A percentile compares a stretch with the other conserved stretches of the same genome.
Evolutionary conservation across 306 rosid species (phyloP).

Genomic region (Heteromeles arbutifolia): DNA sequence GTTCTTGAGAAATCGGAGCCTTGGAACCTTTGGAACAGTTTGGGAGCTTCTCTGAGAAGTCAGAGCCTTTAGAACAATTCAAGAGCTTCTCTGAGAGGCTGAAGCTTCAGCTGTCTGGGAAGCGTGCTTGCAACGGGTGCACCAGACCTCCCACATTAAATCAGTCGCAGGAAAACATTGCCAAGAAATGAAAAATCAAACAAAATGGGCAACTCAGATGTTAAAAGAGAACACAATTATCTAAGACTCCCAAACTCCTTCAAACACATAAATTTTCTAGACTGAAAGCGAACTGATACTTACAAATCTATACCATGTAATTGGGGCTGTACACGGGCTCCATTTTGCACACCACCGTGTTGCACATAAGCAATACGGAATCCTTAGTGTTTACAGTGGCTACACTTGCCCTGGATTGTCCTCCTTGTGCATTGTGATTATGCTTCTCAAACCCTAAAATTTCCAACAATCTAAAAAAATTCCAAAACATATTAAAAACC

Average conservation of each 20-base stretch:
- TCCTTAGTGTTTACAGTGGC: no score
- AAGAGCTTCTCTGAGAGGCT: constrained; percentile 45
- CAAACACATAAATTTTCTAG: neutral
- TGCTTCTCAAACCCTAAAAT: neutral
- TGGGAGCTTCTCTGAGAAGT: no score
- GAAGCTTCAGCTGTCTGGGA: constrained; percentile 48
- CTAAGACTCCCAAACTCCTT: neutral
- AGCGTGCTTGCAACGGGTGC: constrained; percentile 36
- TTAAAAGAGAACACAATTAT: neutral
- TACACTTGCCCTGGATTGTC: no score
- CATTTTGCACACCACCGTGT: constrained; percentile 43
- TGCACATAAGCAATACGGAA: constrained; percentile 21
- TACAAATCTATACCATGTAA: constrained; percentile 43
- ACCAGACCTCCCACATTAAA: constrained; percentile 44
- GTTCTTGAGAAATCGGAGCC: constrained; percentile 53
- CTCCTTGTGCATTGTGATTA: no score
- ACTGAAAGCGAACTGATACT: neutral
- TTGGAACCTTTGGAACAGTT: constrained; percentile 58
- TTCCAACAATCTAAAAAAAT: neutral
- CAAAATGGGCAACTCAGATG: neutral
- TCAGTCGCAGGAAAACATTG: neutral
- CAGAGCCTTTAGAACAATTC: constrained; percentile 48
- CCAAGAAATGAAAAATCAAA: constrained; percentile 14
- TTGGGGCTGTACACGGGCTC: constrained; percentile 46
- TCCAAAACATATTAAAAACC: neutral